phyloP scores from a whole-genome alignment of 495 filamentous ascomycete species.

The Trichoderma erinaceum region DNA sequence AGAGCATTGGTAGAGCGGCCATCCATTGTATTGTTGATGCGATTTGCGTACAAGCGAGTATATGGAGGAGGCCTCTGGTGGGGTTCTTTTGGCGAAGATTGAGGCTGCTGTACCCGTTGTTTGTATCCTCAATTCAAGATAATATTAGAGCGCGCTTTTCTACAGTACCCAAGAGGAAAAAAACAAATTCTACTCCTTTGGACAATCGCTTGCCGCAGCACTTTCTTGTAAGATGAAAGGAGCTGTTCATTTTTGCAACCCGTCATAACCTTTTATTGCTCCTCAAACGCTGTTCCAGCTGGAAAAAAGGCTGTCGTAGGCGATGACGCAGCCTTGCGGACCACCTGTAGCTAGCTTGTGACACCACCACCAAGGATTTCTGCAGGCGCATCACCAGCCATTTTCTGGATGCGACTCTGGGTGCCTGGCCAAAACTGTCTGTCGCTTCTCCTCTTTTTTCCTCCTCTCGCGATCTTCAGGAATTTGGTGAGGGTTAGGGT shows the following conservation, averaged over 20 bases:
- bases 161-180: no score
- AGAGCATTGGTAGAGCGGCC: neutral
- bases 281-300: neutral
- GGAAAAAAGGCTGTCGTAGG: neutral
- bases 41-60: neutral
- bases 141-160: no score
- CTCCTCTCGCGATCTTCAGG: no score
- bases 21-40: neutral
- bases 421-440: no score
- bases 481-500: neutral
- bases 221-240: neutral
- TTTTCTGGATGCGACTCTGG: neutral
- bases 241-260: neutral
- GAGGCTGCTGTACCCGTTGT: no score
- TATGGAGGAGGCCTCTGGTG: no score
- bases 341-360: neutral
- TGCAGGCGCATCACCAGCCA: neutral
- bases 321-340: slow-evolving; percentile 2
- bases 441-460: no score
- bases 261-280: neutral
- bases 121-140: no score
- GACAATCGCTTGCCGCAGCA: no score
- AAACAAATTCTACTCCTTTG: no score
- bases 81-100: no score
- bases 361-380: neutral